Percentiles rank a stretch among this genome's conserved stretches.
Conservation (phyloP, 176 grass and related monocot genomes). For the Urochloa ruziziensis region DNA sequence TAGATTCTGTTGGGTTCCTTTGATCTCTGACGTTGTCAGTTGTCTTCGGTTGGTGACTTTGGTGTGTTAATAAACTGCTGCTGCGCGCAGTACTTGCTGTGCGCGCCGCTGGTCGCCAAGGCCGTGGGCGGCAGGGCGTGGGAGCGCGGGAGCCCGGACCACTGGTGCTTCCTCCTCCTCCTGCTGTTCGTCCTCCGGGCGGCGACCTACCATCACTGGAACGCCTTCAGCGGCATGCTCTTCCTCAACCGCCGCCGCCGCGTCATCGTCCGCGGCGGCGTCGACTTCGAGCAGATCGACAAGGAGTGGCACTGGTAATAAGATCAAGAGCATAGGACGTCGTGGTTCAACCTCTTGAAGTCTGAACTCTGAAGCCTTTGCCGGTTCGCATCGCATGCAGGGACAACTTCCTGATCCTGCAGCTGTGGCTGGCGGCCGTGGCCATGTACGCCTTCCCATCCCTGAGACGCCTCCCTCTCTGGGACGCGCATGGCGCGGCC, state of each 20-base stretch:
- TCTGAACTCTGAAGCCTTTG: no score
- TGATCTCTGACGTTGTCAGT: neutral
- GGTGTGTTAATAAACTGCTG: neutral
- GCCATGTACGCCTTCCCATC: conserved; percentile 41
- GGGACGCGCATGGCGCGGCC: conserved; percentile 38
- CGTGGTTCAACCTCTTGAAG: no score
- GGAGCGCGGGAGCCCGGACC: conserved; percentile 35
- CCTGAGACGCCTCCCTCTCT: conserved; percentile 41
- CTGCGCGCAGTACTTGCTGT: conserved; percentile 49
- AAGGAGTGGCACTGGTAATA: conserved; percentile 71
- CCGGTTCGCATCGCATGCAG: no score
- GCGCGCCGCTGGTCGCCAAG: conserved; percentile 52
- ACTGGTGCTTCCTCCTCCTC: conserved; percentile 51
- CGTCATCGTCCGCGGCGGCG: conserved; percentile 34
- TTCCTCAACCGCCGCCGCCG: conserved; percentile 34
- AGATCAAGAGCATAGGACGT: neutral
- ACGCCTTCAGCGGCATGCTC: conserved; percentile 48
- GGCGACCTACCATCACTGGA: conserved; percentile 7
- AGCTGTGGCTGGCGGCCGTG: conserved; percentile 40
- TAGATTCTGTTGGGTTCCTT: neutral
- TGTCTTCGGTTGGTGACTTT: no score
- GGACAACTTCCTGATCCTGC: conserved; percentile 74
- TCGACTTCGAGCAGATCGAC: conserved; percentile 61
- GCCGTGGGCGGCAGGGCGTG: conserved; percentile 30
- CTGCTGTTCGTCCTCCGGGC: conserved; percentile 41